Percentiles rank a stretch among this genome's conserved stretches.
Evolutionary conservation across 2,329 filamentous ascomycete species (phyloP).

Genomic region (Corynespora cassiicola): DNA sequence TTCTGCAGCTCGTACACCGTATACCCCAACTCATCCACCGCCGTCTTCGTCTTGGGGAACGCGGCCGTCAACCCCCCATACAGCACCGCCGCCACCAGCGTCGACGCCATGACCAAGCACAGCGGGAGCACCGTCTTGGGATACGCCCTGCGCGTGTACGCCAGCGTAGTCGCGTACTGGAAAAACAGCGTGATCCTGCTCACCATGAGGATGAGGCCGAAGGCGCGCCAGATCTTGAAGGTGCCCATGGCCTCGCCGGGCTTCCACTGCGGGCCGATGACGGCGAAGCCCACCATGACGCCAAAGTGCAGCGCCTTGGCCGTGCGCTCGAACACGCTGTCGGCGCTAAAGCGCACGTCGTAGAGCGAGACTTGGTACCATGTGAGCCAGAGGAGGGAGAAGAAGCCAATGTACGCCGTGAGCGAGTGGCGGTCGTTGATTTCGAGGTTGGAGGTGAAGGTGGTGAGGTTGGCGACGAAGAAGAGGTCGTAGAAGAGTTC

Average conservation of each 20-base stretch:
- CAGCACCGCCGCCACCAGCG: conserved; percentile 40
- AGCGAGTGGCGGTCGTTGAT: conserved; percentile 57
- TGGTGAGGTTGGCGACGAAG: conserved; percentile 69
- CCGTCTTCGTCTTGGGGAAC: conserved; percentile 24
- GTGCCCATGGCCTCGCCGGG: conserved; percentile 47
- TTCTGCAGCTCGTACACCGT: conserved; percentile 10
- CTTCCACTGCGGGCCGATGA: conserved; percentile 57
- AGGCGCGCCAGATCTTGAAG: conserved; percentile 50
- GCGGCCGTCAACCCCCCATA: conserved; percentile 40
- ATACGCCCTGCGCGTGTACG: conserved; percentile 39
- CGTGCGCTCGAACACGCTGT: conserved; percentile 68
- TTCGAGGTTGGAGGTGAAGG: conserved; percentile 64
- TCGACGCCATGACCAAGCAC: conserved; percentile 37
- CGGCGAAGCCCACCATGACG: conserved; percentile 70
- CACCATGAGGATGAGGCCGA: conserved; percentile 47
- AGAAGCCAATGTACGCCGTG: conserved; percentile 58
- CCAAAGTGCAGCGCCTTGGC: conserved; percentile 67
- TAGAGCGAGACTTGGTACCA: conserved; percentile 70
- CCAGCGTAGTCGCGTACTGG: conserved; percentile 48
- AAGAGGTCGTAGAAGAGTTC: conserved; percentile 68
- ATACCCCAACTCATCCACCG: conserved; percentile 4
- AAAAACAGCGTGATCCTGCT: conserved; percentile 42
- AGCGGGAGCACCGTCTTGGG: conserved; percentile 39
- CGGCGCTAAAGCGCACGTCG: conserved; percentile 70
- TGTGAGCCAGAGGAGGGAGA: conserved; percentile 70